These are phyloP conservation scores for Nemania abortiva DNA, from an alignment of 2,329 filamentous ascomycete genomes.

Conservation along the genomic window DNA sequence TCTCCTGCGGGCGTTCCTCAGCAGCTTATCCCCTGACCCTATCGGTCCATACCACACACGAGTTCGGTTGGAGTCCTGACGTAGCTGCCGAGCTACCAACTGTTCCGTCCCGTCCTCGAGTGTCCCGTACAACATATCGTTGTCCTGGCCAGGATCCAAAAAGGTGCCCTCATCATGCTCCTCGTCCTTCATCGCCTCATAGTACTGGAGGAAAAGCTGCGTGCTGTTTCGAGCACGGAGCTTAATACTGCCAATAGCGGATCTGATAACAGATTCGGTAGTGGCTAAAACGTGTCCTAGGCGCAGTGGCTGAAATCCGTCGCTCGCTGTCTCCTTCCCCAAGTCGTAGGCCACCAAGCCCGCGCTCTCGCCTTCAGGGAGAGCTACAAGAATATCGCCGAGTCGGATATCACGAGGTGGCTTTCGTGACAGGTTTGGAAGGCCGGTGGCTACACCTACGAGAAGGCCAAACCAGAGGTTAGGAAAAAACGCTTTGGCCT, in stretches of 20 bases:
- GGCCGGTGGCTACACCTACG: conserved; percentile 25
- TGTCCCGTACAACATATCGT: conserved; percentile 4
- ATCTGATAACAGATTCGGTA: conserved; percentile 23
- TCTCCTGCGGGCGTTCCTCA: conserved; percentile 12
- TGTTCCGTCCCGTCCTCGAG: conserved; percentile 8
- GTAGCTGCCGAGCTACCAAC: background rate
- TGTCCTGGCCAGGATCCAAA: conserved; percentile 15
- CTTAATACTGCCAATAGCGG: conserved; percentile 29
- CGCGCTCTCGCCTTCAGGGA: conserved; percentile 15
- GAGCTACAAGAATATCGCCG: conserved; percentile 26
- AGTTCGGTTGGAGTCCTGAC: background rate
- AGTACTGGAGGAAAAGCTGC: conserved; percentile 15
- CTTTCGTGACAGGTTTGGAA: conserved; percentile 15
- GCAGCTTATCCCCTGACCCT: conserved; percentile 24
- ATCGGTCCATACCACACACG: conserved; percentile 31
- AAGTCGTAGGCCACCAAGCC: conserved; percentile 22
- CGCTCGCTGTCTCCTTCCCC: conserved; percentile 9
- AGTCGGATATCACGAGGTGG: conserved; percentile 28
- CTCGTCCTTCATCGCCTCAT: conserved; percentile 24
- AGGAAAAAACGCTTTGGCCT: conserved; percentile 26
- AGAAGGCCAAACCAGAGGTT: conserved; percentile 26
- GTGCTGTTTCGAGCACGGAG: background rate
- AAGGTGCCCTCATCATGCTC: conserved; percentile 10
- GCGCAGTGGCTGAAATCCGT: conserved; percentile 1
- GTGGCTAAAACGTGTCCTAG: conserved; percentile 17